Evolutionary conservation across 1,139 yeast genomes (phyloP), one percentile per base, ranked within the genome.

Genomic region (Blastobotrys serpentis): DNA sequence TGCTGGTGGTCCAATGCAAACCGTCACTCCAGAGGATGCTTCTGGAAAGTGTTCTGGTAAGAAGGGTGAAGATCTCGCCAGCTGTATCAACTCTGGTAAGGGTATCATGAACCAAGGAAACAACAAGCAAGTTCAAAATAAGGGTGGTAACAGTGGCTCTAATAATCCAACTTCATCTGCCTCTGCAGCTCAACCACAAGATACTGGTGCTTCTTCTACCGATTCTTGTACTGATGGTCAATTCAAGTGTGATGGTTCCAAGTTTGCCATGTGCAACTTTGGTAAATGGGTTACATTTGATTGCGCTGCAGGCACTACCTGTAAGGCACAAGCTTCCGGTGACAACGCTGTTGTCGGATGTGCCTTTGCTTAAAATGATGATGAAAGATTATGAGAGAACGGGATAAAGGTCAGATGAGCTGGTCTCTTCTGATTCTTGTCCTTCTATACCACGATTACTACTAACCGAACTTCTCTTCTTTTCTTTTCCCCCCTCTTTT

Each of bases 221-320:
- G 34, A 52, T n/a, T 39, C 62, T 37, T 79, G 84, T 62, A 64
- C 65, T 4, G 74, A 72, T 34, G 83, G 83, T 44, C 72, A 71
- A 10, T 56, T 72, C 32, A 73, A 80, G 2, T 81, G 85, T 64
- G 58, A 70, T 13, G 67, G 69, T 52, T 83, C 81, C 43, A 55
- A 68, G 37, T 73, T 75, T 55, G 80, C 84, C 13, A 66, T 78
- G 33, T 81, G 86, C 65, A 72, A 76, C 58, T 71, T 67, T 57
- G 79, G 80, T 38, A 52, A 64, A 18, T 82, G 86, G 86, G 81
- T 78, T 14, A 60, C 60, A 19, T 72, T 73, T 59, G 71, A 65
- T 36, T 81, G 87, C 65, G 77, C 84, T 7, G 66, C 75, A 2
- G 82, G 84, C 42, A 80, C 86, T 3, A 71, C 77, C 1, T 81